Conservation (phyloP, 1,139 yeast genomes). For the Pichia inconspicua region DNA sequence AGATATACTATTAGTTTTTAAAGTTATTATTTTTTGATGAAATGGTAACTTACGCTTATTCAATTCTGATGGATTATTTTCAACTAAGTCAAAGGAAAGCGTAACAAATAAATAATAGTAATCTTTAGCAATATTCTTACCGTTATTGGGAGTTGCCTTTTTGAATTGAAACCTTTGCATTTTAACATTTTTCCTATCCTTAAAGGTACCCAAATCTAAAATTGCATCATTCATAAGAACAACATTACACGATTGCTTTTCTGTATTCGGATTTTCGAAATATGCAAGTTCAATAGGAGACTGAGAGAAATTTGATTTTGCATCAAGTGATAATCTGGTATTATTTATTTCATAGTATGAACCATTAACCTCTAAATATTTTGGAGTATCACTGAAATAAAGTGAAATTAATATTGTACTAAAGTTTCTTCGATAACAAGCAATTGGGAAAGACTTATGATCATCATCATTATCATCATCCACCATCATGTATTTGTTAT, state of each 20-base stretch:
- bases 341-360: conserved; percentile 6
- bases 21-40: conserved; percentile 9
- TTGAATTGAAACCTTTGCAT: conserved; percentile 37
- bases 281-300: conserved; percentile 2
- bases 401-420: conserved; percentile 12
- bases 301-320: conserved; percentile 17
- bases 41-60: conserved; percentile 6
- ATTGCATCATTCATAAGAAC: not conserved
- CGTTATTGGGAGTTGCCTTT: conserved; percentile 59
- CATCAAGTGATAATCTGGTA: conserved; percentile 10
- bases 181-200: conserved; percentile 4
- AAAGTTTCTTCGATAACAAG: conserved; percentile 25
- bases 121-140: conserved; percentile 46
- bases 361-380: not conserved
- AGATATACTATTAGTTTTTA: conserved; percentile 42
- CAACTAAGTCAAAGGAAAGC: conserved; percentile 28
- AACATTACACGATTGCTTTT: not conserved
- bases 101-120: conserved; percentile 44
- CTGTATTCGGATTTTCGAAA: not conserved
- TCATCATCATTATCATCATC: conserved; percentile 1
- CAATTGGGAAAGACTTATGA: conserved; percentile 14
- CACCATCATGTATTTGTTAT: conserved; percentile 10
- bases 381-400: conserved; percentile 10
- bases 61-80: conserved; percentile 9
- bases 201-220: conserved; percentile 3